Percentiles rank a stretch among this genome's conserved stretches.
These are phyloP conservation scores for Vigna reflexopilosa DNA, from an alignment of 306 rosid genomes.

Conservation along the genomic window DNA sequence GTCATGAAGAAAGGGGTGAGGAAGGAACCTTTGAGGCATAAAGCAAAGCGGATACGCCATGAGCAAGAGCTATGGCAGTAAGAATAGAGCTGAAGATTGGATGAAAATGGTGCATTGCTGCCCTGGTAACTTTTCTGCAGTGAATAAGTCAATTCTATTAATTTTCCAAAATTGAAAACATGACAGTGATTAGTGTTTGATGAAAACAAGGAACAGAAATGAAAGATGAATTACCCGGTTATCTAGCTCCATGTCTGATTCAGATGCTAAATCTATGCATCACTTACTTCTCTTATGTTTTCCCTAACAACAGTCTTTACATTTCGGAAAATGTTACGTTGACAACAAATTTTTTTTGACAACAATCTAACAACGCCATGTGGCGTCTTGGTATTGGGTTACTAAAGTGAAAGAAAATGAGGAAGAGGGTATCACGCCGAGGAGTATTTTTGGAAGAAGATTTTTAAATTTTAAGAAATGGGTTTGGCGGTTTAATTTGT, in stretches of 20 bases:
- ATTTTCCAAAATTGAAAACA: neutral
- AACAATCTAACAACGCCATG: too few relatives aligned
- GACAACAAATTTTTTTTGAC: too few relatives aligned
- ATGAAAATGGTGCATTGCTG: slow-evolving; percentile 1
- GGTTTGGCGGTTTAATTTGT: too few relatives aligned
- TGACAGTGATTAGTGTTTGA: neutral
- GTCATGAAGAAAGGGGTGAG: neutral
- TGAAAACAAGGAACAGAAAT: neutral
- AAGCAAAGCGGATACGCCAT: slow-evolving; percentile 66
- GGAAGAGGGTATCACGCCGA: too few relatives aligned
- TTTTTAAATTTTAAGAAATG: too few relatives aligned
- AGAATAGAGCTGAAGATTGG: slow-evolving; percentile 52
- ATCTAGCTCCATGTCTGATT: neutral
- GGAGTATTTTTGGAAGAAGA: too few relatives aligned
- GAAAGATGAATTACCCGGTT: neutral
- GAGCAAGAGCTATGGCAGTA: slow-evolving; percentile 61
- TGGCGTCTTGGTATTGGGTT: too few relatives aligned
- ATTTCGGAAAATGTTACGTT: too few relatives aligned
- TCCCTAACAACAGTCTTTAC: neutral
- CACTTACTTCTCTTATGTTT: neutral
- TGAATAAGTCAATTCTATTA: neutral
- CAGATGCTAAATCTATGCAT: neutral
- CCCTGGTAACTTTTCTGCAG: slow-evolving; percentile 20
- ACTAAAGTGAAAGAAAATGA: too few relatives aligned
- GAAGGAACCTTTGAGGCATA: slow-evolving; percentile 50